These are phyloP conservation scores for Diaporthe citrichinensis DNA, from an alignment of 2,329 filamentous ascomycete species.

Conservation along the genomic window DNA sequence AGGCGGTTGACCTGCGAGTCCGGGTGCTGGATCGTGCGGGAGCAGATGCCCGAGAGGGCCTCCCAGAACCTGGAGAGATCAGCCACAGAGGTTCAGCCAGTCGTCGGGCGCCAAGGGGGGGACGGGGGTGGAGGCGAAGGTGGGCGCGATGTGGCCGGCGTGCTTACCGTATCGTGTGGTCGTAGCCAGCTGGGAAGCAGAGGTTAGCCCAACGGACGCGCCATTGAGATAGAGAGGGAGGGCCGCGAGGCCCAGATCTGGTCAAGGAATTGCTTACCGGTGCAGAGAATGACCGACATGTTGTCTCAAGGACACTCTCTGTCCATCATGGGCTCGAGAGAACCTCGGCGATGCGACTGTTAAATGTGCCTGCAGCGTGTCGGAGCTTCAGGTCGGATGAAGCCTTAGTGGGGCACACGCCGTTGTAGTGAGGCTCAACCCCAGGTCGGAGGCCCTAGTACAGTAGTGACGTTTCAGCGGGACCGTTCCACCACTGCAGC, in stretches of 20 bases:
- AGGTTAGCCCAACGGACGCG: constrained; percentile 42
- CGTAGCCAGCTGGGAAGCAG: constrained; percentile 66
- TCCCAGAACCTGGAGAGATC: constrained; percentile 88
- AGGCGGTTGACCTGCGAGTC: constrained; percentile 99
- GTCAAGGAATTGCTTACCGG: constrained; percentile 58
- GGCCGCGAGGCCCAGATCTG: neutral
- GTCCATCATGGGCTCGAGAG: constrained; percentile 39
- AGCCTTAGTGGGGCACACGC: constrained; percentile 30
- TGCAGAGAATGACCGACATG: constrained; percentile 76
- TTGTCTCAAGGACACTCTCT: constrained; percentile 39
- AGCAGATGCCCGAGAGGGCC: constrained; percentile 96
- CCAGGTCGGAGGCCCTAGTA: constrained; percentile 17
- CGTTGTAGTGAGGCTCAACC: constrained; percentile 33
- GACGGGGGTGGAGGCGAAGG: constrained; percentile 39
- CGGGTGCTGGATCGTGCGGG: constrained; percentile 96
- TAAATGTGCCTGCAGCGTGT: constrained; percentile 18
- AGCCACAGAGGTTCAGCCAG: constrained; percentile 41
- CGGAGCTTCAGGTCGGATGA: constrained; percentile 30
- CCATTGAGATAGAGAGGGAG: neutral
- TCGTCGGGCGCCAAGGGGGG: neutral
- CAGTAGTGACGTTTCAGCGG: constrained; percentile 32
- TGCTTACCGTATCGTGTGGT: constrained; percentile 72
- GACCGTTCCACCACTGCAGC: neutral
- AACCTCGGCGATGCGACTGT: constrained; percentile 21
- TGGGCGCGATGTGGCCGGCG: neutral